These are phyloP conservation scores for Aschersonia sp. DNA, from an alignment of 2,329 filamentous ascomycete species.

Conservation along the genomic window DNA sequence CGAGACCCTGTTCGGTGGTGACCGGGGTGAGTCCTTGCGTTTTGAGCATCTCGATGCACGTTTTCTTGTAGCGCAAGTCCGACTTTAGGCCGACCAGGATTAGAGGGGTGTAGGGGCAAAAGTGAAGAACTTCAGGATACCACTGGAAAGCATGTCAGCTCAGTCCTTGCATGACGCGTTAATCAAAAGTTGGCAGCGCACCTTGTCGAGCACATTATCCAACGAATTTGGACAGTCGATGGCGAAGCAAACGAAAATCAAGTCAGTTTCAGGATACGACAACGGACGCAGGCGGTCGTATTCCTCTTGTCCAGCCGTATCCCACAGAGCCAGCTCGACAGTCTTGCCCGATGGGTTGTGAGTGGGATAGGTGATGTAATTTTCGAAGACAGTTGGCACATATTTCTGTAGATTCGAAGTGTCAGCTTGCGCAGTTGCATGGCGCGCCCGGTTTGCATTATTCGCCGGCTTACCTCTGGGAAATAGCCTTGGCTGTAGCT, in stretches of 20 bases:
- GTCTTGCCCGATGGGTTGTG: conserved; percentile 82
- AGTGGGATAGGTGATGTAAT: conserved; percentile 96
- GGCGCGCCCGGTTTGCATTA: too few relatives aligned
- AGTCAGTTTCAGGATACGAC: conserved; percentile 94
- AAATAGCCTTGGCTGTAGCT: conserved; percentile 99
- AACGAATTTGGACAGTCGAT: conserved; percentile 97
- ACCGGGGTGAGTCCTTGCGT: conserved; percentile 94
- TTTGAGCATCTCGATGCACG: conserved; percentile 96
- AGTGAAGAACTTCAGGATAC: conserved; percentile 98
- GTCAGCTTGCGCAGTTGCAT: background rate
- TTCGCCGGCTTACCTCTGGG: conserved; percentile 59
- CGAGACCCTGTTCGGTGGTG: conserved; percentile 75
- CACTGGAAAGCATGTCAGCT: conserved; percentile 42
- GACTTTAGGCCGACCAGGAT: conserved; percentile 95
- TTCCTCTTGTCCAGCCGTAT: conserved; percentile 96
- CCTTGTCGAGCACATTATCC: conserved; percentile 98
- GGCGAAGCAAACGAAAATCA: conserved; percentile 97
- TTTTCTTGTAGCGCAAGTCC: conserved; percentile 86
- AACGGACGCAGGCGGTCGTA: conserved; percentile 92
- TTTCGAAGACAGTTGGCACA: conserved; percentile 96
- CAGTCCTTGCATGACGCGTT: background rate
- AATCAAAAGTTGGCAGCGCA: conserved; percentile 21
- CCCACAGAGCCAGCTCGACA: conserved; percentile 93
- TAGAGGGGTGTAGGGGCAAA: conserved; percentile 93
- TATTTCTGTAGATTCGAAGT: conserved; percentile 61